These are phyloP conservation scores for Lactarius vividus DNA, from an alignment of 768 basidiomycete genomes.

Conservation along the genomic window DNA sequence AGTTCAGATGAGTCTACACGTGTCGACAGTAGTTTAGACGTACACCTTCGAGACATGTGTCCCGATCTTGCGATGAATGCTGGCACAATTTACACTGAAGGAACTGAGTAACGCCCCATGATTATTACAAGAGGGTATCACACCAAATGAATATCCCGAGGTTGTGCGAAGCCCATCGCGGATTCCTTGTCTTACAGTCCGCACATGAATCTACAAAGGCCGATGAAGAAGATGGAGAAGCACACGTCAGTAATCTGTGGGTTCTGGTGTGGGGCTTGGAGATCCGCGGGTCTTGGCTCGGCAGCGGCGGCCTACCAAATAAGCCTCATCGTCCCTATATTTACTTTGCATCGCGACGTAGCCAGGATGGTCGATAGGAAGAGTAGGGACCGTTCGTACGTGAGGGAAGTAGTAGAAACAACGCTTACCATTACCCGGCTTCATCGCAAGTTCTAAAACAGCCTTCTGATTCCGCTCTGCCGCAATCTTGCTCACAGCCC, in stretches of 20 bases:
- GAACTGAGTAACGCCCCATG: constrained; percentile 19
- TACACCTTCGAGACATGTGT: constrained; percentile 94
- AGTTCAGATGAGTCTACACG: not conserved
- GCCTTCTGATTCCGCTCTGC: constrained; percentile 27
- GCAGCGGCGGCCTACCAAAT: constrained; percentile 6
- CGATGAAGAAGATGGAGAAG: not conserved
- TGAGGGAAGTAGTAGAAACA: not conserved
- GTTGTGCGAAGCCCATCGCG: constrained; percentile 88
- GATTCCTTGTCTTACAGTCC: constrained; percentile 84
- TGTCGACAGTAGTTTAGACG: constrained; percentile 31
- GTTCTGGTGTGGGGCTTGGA: not conserved
- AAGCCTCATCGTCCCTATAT: not conserved
- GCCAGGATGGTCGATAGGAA: not conserved
- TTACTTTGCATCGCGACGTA: not conserved
- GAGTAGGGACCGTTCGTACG: not conserved
- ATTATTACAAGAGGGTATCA: constrained; percentile 24
- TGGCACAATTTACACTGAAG: constrained; percentile 78
- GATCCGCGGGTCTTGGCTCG: constrained; percentile 4
- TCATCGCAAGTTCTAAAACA: constrained; percentile 20
- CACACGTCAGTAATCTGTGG: constrained; percentile 5
- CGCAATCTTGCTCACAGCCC: constrained; percentile 14
- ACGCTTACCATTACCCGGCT: constrained; percentile 23
- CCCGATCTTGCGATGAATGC: constrained; percentile 91
- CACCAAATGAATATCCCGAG: constrained; percentile 89
- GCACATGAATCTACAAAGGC: constrained; percentile 71